Evolutionary conservation across 2,329 filamentous ascomycete species (phyloP), one percentile per base, ranked within the genome.

Genomic region (Neopestalotiopsis sp.): DNA sequence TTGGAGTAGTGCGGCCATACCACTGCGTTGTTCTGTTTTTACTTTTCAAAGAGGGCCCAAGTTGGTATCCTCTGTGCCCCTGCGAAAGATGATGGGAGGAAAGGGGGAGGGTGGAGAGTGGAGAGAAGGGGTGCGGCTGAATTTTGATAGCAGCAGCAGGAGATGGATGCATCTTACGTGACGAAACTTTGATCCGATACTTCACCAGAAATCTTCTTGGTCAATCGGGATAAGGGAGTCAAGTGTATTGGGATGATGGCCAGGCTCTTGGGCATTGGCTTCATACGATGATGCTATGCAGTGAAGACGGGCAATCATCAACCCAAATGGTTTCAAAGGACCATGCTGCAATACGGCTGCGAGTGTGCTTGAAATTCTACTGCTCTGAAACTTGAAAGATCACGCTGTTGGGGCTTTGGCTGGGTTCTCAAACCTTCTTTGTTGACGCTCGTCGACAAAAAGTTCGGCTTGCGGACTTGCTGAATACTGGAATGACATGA

Each of bases 1-100:
- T 64, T 77, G 75, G 74, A 78, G 75, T 76, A 77, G 73, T 72
- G 73, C 73, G 70, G 72, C 72, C 71, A 69, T 68, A 57, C 42
- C 38, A 49, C 70, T 74, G 66, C 59, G 67, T 71, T 63, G 69
- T 70, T 71, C 63, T 71, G 17, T 32, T 62, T 38, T 28, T 28
- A 12, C 59, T 38, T 20, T 62, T 62, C 34, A 32, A 42, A 24
- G 57, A 30, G 10, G n/a, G 24, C 30, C 57, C 10, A 24, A 1
- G n/a, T 13, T n/a, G 57, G 28, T 3, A n/a, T 30, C 24, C 14
- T 6, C 24, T 30, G 57, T 59, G 57, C 57, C 24, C 24, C 24
- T 30, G 24, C 24, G 13, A 20, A 30, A 14, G 30, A 14, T 12
- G 57, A 13, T 17, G 57, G 17, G 24, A 28, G 24, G 24, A 13